These are phyloP conservation scores for Auriscalpium orientale DNA, from an alignment of 768 basidiomycete genomes.

Conservation along the genomic window DNA sequence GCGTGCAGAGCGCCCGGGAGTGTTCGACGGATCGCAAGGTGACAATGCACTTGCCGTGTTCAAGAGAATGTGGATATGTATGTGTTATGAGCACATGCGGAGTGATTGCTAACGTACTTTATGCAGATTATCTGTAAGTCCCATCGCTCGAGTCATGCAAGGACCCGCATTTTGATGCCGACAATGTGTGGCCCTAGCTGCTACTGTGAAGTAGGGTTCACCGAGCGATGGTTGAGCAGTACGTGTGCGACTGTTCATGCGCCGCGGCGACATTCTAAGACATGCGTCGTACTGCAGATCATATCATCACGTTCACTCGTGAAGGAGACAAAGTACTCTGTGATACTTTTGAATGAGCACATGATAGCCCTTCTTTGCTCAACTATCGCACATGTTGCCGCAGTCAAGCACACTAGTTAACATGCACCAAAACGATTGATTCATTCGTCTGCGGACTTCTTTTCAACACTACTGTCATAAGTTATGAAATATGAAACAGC, in stretches of 20 bases:
- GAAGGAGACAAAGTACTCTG: conserved; percentile 59
- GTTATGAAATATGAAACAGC: too few species aligned
- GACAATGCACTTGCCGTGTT: conserved; percentile 62
- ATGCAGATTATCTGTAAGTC: conserved; percentile 41
- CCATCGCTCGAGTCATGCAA: background rate
- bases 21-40: conserved; percentile 37
- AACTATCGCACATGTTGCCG: too few species aligned
- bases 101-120: conserved; percentile 5
- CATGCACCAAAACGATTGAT: too few species aligned
- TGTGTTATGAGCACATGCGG: conserved; percentile 19
- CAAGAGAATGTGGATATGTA: conserved; percentile 67
- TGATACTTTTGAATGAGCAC: conserved; percentile 22
- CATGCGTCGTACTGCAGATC: conserved; percentile 32
- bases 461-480: too few species aligned
- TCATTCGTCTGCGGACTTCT: too few species aligned
- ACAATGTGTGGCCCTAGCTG: conserved; percentile 29
- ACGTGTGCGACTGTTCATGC: conserved; percentile 18
- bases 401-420: too few species aligned
- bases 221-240: conserved; percentile 59
- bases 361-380: too few species aligned
- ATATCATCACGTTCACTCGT: conserved; percentile 56
- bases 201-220: conserved; percentile 72
- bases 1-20: conserved; percentile 48
- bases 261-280: background rate
- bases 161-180: background rate